Evolutionary conservation across 139 green algal species (phyloP).

Genomic region (Volvox reticuliferus): DNA sequence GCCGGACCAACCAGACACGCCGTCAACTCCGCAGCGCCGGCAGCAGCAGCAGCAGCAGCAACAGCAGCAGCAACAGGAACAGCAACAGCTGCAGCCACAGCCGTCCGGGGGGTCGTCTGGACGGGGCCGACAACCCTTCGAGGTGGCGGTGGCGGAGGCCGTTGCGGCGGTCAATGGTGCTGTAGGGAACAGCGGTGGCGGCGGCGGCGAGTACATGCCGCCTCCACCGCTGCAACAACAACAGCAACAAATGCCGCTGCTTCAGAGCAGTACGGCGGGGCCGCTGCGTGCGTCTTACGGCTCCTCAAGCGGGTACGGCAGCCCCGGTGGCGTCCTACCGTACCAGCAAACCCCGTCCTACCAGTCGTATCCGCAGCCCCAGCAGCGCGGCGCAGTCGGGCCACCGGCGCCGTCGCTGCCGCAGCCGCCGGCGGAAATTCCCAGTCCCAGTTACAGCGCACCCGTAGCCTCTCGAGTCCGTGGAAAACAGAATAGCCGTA

Average conservation of each 20-base stretch:
- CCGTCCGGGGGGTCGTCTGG: background rate
- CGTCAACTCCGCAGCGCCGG: background rate
- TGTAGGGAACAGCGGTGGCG: background rate
- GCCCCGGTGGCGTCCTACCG: background rate
- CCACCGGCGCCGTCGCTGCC: background rate
- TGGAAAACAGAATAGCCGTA: no score
- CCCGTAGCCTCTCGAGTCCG: no score
- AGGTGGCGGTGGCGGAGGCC: background rate
- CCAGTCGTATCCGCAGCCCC: background rate
- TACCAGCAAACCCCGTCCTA: background rate
- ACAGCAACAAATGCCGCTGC: background rate
- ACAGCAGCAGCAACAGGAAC: background rate
- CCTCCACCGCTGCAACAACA: background rate
- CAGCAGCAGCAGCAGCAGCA: no score
- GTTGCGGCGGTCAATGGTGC: background rate
- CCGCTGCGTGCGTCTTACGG: constrained; percentile 6
- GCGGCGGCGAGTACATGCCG: background rate
- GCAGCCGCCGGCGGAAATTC: background rate
- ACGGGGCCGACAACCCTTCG: background rate
- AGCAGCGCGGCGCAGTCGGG: background rate
- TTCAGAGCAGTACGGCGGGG: background rate
- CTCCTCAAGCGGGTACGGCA: background rate
- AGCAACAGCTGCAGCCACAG: background rate
- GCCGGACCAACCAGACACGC: background rate
- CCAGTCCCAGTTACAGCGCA: background rate